Conservation (phyloP, 257 asterid genomes). For the Solanum bulbocastanum region DNA sequence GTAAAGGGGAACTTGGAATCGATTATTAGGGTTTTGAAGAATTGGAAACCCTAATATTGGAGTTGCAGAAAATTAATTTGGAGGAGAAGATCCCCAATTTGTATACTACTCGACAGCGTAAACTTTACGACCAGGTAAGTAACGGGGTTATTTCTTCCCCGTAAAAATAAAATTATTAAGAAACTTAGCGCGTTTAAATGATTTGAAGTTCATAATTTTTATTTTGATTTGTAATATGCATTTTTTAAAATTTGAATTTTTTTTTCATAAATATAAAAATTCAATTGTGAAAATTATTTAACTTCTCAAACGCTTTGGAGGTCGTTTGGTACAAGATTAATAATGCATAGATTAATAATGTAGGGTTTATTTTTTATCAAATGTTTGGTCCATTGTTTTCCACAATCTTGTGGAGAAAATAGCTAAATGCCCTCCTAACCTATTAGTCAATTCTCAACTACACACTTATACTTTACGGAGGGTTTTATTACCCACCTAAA, state of each 20-base stretch:
- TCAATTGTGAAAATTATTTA: background rate
- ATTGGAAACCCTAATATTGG: constrained; percentile 25
- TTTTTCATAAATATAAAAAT: background rate
- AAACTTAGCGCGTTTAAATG: background rate
- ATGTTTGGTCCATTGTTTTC: background rate
- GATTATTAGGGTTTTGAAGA: constrained; percentile 12
- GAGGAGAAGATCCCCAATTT: background rate
- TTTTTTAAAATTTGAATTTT: too few relatives aligned
- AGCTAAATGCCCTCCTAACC: too few relatives aligned
- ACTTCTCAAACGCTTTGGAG: background rate
- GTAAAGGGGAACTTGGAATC: background rate
- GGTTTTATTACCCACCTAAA: too few relatives aligned
- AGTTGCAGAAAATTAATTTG: background rate
- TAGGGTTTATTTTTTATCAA: too few relatives aligned
- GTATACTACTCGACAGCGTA: background rate
- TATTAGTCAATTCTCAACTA: too few relatives aligned
- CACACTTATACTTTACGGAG: too few relatives aligned
- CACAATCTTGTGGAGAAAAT: too few relatives aligned
- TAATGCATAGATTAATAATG: too few relatives aligned
- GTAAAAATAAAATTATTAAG: background rate
- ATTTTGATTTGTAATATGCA: background rate
- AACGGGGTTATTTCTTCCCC: background rate
- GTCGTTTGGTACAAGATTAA: too few relatives aligned
- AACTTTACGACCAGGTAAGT: background rate
- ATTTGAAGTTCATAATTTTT: background rate